phyloP scores from a whole-genome alignment of 2,329 filamentous ascomycete species.

The Phoma herbarum region DNA sequence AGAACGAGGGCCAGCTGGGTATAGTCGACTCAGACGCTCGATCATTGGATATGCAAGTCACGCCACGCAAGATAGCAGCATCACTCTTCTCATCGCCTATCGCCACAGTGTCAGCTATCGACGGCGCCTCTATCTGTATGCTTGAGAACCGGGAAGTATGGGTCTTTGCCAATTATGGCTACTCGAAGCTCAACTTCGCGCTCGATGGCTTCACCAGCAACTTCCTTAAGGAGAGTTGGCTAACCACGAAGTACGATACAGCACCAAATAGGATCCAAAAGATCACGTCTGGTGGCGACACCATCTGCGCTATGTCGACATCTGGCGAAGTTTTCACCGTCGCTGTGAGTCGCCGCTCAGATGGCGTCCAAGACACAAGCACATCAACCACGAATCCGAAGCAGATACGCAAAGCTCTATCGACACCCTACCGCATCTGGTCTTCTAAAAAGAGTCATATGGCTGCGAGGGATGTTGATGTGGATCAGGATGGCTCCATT shows the following conservation, averaged over 20 bases:
- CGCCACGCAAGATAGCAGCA: conserved; percentile 86
- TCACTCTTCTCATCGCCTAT: conserved; percentile 80
- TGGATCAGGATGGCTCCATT: conserved; percentile 92
- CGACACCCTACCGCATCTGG: conserved; percentile 84
- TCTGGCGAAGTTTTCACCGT: conserved; percentile 90
- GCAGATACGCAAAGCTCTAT: conserved; percentile 86
- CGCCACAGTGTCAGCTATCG: conserved; percentile 83
- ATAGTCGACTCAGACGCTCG: conserved; percentile 94
- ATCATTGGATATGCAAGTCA: conserved; percentile 82
- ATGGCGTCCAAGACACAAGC: conserved; percentile 64
- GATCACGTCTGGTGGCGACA: conserved; percentile 86
- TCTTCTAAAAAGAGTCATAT: conserved; percentile 82
- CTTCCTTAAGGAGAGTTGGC: conserved; percentile 71
- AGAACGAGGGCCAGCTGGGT: conserved; percentile 92
- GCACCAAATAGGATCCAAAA: conserved; percentile 74
- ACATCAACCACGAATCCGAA: conserved; percentile 90
- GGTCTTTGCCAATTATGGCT: conserved; percentile 95
- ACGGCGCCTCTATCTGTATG: conserved; percentile 85
- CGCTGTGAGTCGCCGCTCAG: conserved; percentile 73
- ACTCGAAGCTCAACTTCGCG: conserved; percentile 87
- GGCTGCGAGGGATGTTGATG: conserved; percentile 85
- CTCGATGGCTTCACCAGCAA: conserved; percentile 76
- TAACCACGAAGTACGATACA: conserved; percentile 71
- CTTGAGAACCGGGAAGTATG: conserved; percentile 89
- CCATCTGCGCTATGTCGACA: conserved; percentile 85